Percentiles rank a stretch among this genome's conserved stretches.
These are phyloP conservation scores for Eucalyptus camaldulensis DNA, from an alignment of 345 rosid genomes.

Conservation along the genomic window DNA sequence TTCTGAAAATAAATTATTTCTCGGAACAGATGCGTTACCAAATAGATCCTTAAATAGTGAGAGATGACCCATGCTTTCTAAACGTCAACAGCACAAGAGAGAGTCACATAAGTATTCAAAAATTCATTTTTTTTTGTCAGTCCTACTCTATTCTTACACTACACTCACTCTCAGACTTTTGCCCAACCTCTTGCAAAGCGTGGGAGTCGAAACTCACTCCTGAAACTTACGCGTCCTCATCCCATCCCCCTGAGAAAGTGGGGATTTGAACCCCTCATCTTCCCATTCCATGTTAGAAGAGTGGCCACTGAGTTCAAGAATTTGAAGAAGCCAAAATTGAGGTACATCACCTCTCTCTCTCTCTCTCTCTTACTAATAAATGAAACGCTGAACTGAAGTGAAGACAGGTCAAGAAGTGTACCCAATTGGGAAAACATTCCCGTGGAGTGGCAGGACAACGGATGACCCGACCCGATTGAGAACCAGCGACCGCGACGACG, in stretches of 20 bases:
- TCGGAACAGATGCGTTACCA: accelerated
- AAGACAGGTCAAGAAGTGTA: neutral
- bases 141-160: too few species aligned
- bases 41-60: neutral
- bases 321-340: neutral
- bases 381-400: neutral
- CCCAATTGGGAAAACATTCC: constrained; percentile 56
- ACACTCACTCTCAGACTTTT: too few species aligned
- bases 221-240: too few species aligned
- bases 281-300: too few species aligned
- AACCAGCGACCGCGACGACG: neutral
- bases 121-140: too few species aligned
- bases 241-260: too few species aligned
- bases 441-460: constrained; percentile 49
- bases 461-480: constrained; percentile 42
- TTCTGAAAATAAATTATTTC: too few species aligned
- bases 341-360: neutral
- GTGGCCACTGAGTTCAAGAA: too few species aligned
- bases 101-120: neutral
- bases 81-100: neutral
- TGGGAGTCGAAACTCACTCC: too few species aligned
- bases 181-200: too few species aligned
- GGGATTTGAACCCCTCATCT: too few species aligned
- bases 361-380: neutral
- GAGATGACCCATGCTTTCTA: neutral